These are phyloP conservation scores for Piedraia hortae DNA, from an alignment of 2,329 filamentous ascomycete species.

Conservation along the genomic window DNA sequence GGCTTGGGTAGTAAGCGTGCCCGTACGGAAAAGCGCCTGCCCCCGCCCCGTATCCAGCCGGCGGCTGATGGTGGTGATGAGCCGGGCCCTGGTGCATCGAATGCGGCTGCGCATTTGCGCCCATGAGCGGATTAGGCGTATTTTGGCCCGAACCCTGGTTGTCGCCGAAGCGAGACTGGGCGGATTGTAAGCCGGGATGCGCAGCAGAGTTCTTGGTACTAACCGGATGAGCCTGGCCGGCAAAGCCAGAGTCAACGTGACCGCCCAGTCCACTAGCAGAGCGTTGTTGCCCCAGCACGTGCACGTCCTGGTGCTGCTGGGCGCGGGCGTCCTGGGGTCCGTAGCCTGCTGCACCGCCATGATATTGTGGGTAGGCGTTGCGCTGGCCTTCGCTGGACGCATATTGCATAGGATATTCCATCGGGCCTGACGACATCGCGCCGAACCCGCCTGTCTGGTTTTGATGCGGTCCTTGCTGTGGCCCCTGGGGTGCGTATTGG, in stretches of 20 bases:
- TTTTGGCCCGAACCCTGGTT: constrained; percentile 68
- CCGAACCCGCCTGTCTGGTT: constrained; percentile 31
- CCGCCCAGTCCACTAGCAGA: constrained; percentile 48
- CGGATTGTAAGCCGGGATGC: constrained; percentile 5
- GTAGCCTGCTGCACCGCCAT: constrained; percentile 23
- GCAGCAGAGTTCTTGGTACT: too few species aligned
- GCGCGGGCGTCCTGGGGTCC: constrained; percentile 17
- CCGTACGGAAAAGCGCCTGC: constrained; percentile 27
- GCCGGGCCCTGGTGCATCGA: constrained; percentile 13
- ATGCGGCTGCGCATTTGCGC: constrained; percentile 17
- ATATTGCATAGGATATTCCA: constrained; percentile 68
- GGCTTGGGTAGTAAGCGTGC: constrained; percentile 31
- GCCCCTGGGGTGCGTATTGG: constrained; percentile 22
- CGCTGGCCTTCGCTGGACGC: constrained; percentile 46
- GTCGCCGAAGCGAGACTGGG: constrained; percentile 50
- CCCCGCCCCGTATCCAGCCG: constrained; percentile 15
- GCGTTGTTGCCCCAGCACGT: constrained; percentile 40
- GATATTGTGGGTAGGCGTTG: constrained; percentile 43
- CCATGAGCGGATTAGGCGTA: constrained; percentile 53
- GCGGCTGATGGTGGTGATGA: constrained; percentile 22
- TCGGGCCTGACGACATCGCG: constrained; percentile 44
- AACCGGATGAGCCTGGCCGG: constrained; percentile 29
- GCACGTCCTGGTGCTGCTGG: constrained; percentile 30
- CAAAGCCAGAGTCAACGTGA: constrained; percentile 30
- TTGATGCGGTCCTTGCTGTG: constrained; percentile 29